These are phyloP conservation scores for Hypsizygus ulmarius DNA, from an alignment of 1,284 basidiomycete species.

Conservation along the genomic window DNA sequence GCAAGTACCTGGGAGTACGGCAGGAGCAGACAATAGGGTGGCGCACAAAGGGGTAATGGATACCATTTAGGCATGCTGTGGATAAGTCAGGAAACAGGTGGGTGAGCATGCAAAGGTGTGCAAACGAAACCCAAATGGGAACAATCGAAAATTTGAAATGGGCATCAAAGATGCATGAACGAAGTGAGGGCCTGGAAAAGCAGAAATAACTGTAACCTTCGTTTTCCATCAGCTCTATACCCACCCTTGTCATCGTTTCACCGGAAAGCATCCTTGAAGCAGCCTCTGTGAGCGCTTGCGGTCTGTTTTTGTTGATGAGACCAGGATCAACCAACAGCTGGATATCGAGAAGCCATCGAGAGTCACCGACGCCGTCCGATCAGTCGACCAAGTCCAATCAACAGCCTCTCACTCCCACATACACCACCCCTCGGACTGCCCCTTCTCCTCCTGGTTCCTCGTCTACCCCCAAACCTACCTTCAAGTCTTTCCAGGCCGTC, in stretches of 20 bases:
- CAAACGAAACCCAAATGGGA: slow-evolving; percentile 15
- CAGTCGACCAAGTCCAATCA: slow-evolving; percentile 27
- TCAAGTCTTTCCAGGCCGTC: slow-evolving; percentile 33
- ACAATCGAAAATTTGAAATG: slow-evolving; percentile 18
- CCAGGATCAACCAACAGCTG: slow-evolving; percentile 30
- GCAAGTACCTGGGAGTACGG: background rate
- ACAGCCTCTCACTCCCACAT: slow-evolving; percentile 43
- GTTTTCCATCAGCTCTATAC: slow-evolving; percentile 1
- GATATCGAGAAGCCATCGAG: slow-evolving; percentile 33
- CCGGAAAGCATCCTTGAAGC: background rate
- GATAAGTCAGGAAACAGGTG: no score
- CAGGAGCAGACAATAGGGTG: background rate
- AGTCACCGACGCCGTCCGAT: slow-evolving; percentile 26
- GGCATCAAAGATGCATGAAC: slow-evolving; percentile 20
- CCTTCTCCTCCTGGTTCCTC: slow-evolving; percentile 31
- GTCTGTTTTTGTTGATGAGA: slow-evolving; percentile 30
- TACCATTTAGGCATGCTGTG: background rate
- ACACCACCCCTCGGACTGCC: slow-evolving; percentile 36
- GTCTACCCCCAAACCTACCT: slow-evolving; percentile 19
- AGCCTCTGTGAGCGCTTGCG: background rate
- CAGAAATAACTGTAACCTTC: background rate
- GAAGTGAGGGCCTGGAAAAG: slow-evolving; percentile 5
- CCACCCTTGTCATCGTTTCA: slow-evolving; percentile 2
- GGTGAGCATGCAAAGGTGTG: slow-evolving; percentile 1
- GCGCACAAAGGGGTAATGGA: slow-evolving; percentile 2